phyloP scores from a whole-genome alignment of 805 yeast species.

The Citeromyces nyonsensis region DNA sequence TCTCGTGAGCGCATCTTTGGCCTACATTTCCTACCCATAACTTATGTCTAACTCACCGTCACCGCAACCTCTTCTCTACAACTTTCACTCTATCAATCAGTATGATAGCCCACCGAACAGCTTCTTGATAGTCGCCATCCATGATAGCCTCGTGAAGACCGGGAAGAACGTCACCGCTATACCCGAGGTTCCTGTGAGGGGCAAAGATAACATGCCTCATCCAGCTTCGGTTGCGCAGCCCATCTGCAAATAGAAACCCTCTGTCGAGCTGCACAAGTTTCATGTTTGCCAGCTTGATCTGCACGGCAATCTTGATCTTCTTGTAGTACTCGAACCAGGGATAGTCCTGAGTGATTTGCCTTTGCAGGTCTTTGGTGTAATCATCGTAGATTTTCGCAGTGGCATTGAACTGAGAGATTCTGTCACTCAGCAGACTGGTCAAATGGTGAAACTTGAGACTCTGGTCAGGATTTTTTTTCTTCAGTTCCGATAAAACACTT shows the following conservation, averaged over 20 bases:
- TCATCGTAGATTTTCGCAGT: conserved; percentile 28
- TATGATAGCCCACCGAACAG: conserved; percentile 7
- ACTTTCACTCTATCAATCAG: no score
- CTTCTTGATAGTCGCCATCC: conserved; percentile 20
- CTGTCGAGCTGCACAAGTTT: conserved; percentile 27
- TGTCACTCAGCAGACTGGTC: conserved; percentile 2
- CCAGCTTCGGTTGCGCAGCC: conserved; percentile 36
- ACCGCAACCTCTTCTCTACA: no score
- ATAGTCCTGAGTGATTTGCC: conserved; percentile 41
- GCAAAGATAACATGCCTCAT: conserved; percentile 45
- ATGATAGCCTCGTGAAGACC: conserved; percentile 39
- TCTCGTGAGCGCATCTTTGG: no score
- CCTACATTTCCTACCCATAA: no score
- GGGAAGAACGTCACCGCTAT: conserved; percentile 40
- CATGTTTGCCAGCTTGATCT: conserved; percentile 16
- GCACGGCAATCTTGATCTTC: conserved; percentile 7
- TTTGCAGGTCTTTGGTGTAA: conserved; percentile 28
- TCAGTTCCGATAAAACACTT: no score
- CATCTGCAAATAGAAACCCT: conserved; percentile 25
- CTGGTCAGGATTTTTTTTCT: no score
- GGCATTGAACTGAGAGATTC: conserved; percentile 6
- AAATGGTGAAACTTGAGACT: conserved; percentile 4
- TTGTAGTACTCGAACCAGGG: conserved; percentile 61
- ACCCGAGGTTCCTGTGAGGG: conserved; percentile 45
- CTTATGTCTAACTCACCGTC: no score